Percentiles rank a stretch among this genome's conserved stretches.
Conservation (phyloP, 1,284 basidiomycete species). For the Leccinum subrobustum region DNA sequence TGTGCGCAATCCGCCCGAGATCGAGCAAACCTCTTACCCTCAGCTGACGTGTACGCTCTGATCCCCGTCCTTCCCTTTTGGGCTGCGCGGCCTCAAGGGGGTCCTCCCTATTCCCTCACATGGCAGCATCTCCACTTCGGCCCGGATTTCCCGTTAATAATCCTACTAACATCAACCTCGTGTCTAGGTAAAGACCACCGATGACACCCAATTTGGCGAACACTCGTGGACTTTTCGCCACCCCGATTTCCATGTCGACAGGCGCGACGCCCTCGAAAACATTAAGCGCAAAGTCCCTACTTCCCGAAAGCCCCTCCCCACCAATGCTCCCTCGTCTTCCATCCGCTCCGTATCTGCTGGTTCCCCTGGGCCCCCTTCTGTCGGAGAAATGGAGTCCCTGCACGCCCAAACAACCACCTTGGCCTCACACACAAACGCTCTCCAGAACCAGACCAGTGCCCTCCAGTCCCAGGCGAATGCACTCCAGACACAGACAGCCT, state of each 20-base stretch:
- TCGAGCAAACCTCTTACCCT: constrained; percentile 13
- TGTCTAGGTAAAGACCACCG: constrained; percentile 70
- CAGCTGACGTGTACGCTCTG: constrained; percentile 3
- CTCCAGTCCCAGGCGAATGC: constrained; percentile 29
- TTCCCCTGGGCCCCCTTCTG: constrained; percentile 25
- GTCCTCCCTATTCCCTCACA: neutral
- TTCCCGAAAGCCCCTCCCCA: constrained; percentile 50
- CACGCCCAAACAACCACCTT: constrained; percentile 27
- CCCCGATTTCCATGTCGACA: constrained; percentile 88
- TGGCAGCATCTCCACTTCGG: constrained; percentile 1
- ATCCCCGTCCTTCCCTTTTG: constrained; percentile 11
- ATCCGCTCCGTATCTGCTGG: constrained; percentile 30
- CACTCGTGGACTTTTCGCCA: constrained; percentile 96
- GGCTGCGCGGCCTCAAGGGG: constrained; percentile 15
- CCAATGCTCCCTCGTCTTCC: constrained; percentile 35
- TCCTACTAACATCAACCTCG: constrained; percentile 1
- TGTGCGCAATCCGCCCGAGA: constrained; percentile 12
- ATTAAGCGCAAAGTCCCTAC: constrained; percentile 92
- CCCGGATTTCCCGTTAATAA: constrained; percentile 2
- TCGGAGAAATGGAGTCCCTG: constrained; percentile 28
- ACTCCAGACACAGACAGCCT: constrained; percentile 31
- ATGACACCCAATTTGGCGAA: constrained; percentile 77
- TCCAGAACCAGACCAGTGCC: constrained; percentile 26
- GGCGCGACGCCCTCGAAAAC: constrained; percentile 84
- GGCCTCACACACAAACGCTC: constrained; percentile 24